Evolutionary conservation across 495 filamentous ascomycete species (phyloP).

Genomic region (Terfezia boudieri): DNA sequence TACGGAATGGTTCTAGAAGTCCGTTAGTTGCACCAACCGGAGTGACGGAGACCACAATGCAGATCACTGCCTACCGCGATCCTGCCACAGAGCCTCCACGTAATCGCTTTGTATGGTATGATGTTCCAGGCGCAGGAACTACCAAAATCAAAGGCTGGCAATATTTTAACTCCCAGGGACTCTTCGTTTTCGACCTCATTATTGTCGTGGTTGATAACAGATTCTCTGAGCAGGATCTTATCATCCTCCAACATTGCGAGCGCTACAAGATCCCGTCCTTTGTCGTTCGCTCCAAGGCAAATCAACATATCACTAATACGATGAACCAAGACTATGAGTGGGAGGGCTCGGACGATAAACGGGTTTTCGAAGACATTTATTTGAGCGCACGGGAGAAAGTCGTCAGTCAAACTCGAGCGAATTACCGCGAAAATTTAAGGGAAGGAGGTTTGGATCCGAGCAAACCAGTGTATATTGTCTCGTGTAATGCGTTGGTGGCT

Average conservation of each 20-base stretch:
- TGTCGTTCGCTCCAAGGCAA: conserved; percentile 8
- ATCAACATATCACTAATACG: conserved; percentile 6
- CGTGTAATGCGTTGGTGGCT: not conserved
- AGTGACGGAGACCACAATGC: not conserved
- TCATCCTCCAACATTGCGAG: conserved; percentile 5
- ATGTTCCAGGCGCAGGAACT: conserved; percentile 12
- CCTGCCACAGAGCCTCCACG: not conserved
- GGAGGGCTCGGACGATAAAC: not conserved
- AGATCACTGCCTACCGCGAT: not conserved
- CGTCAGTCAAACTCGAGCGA: not conserved
- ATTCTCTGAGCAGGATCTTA: conserved; percentile 4
- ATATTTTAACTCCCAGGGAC: conserved; percentile 11
- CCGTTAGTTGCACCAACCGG: not conserved
- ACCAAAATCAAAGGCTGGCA: conserved; percentile 4
- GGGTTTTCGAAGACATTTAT: not conserved
- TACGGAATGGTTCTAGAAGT: not conserved
- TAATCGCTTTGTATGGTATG: conserved; percentile 9
- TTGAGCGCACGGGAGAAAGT: not conserved
- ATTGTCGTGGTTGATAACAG: conserved; percentile 5
- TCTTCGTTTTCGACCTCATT: conserved; percentile 11
- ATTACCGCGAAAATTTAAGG: not conserved
- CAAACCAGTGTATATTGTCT: not conserved
- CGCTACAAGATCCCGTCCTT: conserved; percentile 8
- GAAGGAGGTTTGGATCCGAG: not conserved
- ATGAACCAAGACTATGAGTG: not conserved